Evolutionary conservation across 176 grass and related monocot species (phyloP).

Genomic region (Cocos nucifera): DNA sequence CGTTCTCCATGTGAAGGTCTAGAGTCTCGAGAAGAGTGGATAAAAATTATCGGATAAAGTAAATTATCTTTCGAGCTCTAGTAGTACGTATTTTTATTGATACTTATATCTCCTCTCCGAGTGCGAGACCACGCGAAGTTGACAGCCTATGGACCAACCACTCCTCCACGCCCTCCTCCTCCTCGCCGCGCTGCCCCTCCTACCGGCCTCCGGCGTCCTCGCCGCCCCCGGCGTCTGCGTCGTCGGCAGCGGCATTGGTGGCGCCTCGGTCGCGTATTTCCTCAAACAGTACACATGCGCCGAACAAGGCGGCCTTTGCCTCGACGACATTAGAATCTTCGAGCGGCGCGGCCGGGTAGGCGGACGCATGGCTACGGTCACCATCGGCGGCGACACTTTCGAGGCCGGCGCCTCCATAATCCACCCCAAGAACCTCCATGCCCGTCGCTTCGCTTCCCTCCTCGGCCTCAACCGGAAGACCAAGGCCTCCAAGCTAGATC

Average conservation of each 20-base stretch:
- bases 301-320: neutral
- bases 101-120: too few species aligned
- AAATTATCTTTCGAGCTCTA: too few species aligned
- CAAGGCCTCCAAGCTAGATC: conserved; percentile 17
- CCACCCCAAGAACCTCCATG: conserved; percentile 65
- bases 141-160: too few species aligned
- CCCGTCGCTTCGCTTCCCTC: conserved; percentile 43
- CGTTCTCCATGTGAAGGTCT: too few species aligned
- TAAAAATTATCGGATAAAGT: too few species aligned
- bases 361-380: conserved; percentile 56
- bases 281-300: conserved; percentile 49
- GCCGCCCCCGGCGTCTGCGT: conserved; percentile 29
- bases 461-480: conserved; percentile 31
- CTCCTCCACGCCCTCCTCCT: conserved; percentile 3
- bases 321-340: conserved; percentile 47
- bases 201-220: neutral
- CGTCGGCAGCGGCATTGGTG: conserved; percentile 67
- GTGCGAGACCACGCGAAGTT: too few species aligned
- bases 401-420: conserved; percentile 76
- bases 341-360: conserved; percentile 45
- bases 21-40: too few species aligned
- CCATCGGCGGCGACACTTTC: conserved; percentile 49
- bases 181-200: neutral
- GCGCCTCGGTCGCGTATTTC: conserved; percentile 73
- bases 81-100: too few species aligned